Evolutionary conservation across 345 rosid genomes (phyloP), one percentile per base, ranked within the genome.

Genomic region (Melaleuca alternifolia): DNA sequence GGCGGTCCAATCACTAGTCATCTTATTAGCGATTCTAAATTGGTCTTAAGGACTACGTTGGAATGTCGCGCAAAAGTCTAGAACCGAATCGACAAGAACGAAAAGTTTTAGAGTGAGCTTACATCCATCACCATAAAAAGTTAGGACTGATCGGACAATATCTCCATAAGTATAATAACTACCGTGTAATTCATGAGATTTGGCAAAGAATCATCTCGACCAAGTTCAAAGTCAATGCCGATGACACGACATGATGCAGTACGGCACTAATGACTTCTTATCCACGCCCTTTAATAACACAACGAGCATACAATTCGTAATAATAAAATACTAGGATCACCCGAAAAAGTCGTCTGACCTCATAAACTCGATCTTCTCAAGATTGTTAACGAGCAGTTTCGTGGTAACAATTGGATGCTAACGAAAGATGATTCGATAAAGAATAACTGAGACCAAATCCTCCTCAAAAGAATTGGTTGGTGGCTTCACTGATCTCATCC

Each of bases 101-200:
- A 0, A 59, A 59, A 59, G 4, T 59, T n/a, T 59, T 6, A 0
- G 0, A 59, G 12, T 59, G 16, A n/a, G n/a, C n/a, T 0, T 6
- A 59, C 14, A 59, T 59, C 0, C 15, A 0, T 59, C 41, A n/a
- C 0, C n/a, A 59, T 59, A 59, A n/a, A 59, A n/a, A 1, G 2
- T 13, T 1, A n/a, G 0, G 33, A n/a, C 30, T 6, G 18, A 59
- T 59, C 11, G 37, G 8, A n/a, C 30, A 59, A n/a, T 59, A 5
- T n/a, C 9, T 7, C 5, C 71, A n/a, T n/a, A n/a, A 59, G 15
- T 13, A 59, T 6, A 59, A 6, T 11, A 33, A 59, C 2, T n/a
- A 13, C 3, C 0, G 37, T 3, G 71, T 7, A 23, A 23, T 59
- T 59, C 37, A 6, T 59, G 15, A 59, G 71, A 59, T 59, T 33